phyloP scores from a whole-genome alignment of 2,329 filamentous ascomycete species.

The Colletotrichum aenigma region DNA sequence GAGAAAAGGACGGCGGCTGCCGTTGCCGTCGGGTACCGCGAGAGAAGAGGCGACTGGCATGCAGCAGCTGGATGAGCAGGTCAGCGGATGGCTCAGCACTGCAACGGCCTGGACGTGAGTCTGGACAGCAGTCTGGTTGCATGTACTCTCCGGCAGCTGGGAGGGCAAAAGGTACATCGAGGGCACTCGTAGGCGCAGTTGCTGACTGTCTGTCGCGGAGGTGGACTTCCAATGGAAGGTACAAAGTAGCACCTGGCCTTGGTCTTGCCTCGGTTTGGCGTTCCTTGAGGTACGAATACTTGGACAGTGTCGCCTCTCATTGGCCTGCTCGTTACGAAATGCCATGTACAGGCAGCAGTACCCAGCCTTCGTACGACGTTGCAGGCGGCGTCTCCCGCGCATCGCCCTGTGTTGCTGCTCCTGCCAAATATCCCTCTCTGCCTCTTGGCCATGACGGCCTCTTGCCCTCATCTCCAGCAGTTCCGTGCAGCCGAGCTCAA shows the following conservation, averaged over 20 bases:
- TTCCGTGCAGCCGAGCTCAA: not conserved
- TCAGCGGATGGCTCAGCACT: not conserved
- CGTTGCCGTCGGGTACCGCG: not conserved
- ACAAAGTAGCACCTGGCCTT: not conserved
- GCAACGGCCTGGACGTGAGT: not conserved
- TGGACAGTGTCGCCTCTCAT: not conserved
- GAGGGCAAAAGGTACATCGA: not conserved
- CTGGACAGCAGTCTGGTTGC: not conserved
- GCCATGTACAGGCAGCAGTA: not conserved
- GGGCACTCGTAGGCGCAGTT: not conserved
- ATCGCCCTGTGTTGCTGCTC: not conserved
- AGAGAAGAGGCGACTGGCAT: not conserved
- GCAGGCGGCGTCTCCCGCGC: conserved; percentile 3
- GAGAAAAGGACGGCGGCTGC: not conserved
- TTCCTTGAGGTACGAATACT: not conserved
- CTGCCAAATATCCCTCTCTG: not conserved
- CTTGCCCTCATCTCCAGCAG: not conserved
- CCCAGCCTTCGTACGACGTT: conserved; percentile 12
- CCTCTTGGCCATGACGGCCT: not conserved
- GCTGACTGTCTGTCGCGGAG: not conserved
- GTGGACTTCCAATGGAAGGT: not conserved
- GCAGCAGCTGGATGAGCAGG: not conserved
- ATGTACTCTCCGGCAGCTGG: not conserved
- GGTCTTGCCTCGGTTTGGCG: not conserved
- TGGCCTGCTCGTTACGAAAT: not conserved